Base-by-base conservation (phyloP, 768 basidiomycete species). In the Russula griseocarnosa region DNA sequence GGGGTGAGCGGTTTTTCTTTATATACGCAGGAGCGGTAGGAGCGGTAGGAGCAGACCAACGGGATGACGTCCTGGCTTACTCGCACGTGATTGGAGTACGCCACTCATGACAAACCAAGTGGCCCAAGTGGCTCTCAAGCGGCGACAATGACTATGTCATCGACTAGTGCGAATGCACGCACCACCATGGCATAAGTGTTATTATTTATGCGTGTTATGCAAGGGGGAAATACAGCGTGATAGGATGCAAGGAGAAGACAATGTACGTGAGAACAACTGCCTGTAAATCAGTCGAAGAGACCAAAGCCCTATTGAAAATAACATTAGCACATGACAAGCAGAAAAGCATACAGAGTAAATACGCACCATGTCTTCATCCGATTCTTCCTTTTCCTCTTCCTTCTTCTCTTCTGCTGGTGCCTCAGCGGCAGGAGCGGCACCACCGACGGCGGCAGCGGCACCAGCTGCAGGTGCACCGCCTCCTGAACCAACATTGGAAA, bases 401-500 rank as follows among this genome's bases (percentile, higher is more conserved):
- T 89, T 84, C 77, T 88, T 87, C 75, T 87, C 87, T 76, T 87
- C 85, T 73, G 85, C 82, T 73, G 85, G 84, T 75, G 84, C 92
- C 66, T 81, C 86, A n/a, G 82, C 84, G 46, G 85, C 85, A 51
- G 83, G 85, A 34, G 81, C 82, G 59, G 79, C 86, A 53, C 75
- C 86, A 62, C 76, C 86, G 64, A 76, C 84, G 58, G 80, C 81
- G 55, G 81, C 83, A 60, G 80, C 80, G 22, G 79, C 76, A 56
- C 76, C 83, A 66, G 84, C 85, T 60, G 86, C 90, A 55, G 92
- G 88, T 70, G 86, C 92, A 66, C 86, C 94, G 66, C 92, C 94
- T 66, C 95, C 94, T 61, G 92, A 81, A 67, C 96, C 95, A 67
- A 99, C 94, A 81, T 93, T 96, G 67, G 90, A 89, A 69, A 99